Base-by-base conservation (phyloP, 371 early-diverging fungal genomes). In the Rhizopus microsporus region DNA sequence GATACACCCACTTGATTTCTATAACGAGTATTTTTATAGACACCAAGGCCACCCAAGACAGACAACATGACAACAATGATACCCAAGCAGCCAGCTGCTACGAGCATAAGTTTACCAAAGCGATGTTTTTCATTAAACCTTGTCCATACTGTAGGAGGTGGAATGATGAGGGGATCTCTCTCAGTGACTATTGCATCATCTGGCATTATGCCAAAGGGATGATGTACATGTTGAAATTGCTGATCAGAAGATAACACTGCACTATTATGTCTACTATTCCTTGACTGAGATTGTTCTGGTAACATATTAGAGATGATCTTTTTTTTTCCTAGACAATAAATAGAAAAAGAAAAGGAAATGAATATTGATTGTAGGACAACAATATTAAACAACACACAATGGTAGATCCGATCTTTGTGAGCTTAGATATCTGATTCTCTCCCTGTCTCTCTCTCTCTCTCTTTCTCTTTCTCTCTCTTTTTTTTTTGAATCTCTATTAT, bases 81-180 rank as follows among this genome's bases (percentile, higher is more conserved):
- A 38, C 71, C 71, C 3, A 52, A 8, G 1, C 58, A 15, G 10
- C 77, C 77, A 2, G 45, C 48, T 1, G 42, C 68, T 6, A 69
- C 51, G 4, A 77, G 44, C 7, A 73, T 59, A 10, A 48, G 47
- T 53, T 65, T 63, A 17, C 77, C 77, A 54, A 59, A 72, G n/a
- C 64, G 67, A 34, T 58, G 67, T 12, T 53, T 56, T 17, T 62
- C 63, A 13, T 57, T 63, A 38, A 77, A 64, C 17, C 53, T 60
- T 0, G 77, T 71, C 77, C 77, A 77, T 16, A 77, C 62, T 16
- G 77, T 77, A 5, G 61, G 53, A 16, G 67, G 67, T 34, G 67
- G 67, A 31, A 38, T 55, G 37, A 65, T 65, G 35, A 65, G 56
- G 2, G 60, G 60, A 17, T 51, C 48, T 43, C 65, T 31, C 44